Conservation (phyloP, 441 rosid species). For the Erysimum cheiri region DNA sequence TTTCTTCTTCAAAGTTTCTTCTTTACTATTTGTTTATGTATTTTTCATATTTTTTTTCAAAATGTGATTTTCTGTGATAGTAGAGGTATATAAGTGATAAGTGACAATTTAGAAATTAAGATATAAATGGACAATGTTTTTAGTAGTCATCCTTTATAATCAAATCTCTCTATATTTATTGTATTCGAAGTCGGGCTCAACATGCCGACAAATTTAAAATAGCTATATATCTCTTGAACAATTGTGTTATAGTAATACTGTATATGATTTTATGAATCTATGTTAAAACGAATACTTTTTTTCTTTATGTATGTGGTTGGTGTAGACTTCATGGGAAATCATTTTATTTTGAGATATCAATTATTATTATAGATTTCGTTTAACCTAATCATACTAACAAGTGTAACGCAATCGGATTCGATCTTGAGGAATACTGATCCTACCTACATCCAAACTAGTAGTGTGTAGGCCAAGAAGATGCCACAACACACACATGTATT, state of each 20-base stretch:
- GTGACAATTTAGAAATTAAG: too few relatives aligned
- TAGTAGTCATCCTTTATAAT: too few relatives aligned
- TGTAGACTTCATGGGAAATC: slow-evolving; percentile 29
- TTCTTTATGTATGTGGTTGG: slow-evolving; percentile 11
- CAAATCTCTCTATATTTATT: not conserved
- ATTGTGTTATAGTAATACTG: not conserved
- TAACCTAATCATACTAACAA: slow-evolving; percentile 29
- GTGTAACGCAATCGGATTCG: slow-evolving; percentile 35
- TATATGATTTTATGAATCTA: slow-evolving; percentile 10
- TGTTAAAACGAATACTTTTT: not conserved
- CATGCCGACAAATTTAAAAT: not conserved
- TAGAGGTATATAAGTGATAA: too few relatives aligned
- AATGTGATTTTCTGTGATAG: too few relatives aligned
- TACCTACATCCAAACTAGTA: slow-evolving; percentile 37
- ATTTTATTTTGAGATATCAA: slow-evolving; percentile 23
- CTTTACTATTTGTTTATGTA: too few relatives aligned
- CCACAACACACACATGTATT: slow-evolving; percentile 35
- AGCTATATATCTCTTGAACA: slow-evolving; percentile 1
- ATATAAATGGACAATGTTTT: too few relatives aligned
- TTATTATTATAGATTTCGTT: slow-evolving; percentile 28
- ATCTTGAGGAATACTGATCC: slow-evolving; percentile 37
- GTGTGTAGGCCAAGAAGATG: slow-evolving; percentile 31
- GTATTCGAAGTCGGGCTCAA: slow-evolving; percentile 7
- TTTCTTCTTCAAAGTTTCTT: too few relatives aligned
- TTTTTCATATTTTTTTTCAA: too few relatives aligned